Base-by-base conservation (phyloP, 805 yeast species). In the Candida namnaoensis region DNA sequence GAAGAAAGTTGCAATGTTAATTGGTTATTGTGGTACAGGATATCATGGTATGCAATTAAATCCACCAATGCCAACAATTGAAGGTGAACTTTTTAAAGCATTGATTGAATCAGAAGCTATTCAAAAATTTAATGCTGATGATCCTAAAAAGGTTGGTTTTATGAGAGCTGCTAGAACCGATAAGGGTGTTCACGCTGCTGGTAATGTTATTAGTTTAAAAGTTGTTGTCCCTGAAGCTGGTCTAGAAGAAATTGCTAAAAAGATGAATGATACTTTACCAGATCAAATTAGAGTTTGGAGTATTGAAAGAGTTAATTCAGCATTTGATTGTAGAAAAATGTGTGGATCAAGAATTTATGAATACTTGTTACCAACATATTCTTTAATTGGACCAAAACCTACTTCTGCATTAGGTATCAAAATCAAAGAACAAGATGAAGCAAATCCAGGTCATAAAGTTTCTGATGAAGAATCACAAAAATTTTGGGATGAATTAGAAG, bases 131-230 rank as follows among this genome's bases (percentile, higher is more conserved):
- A 90, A 90, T 61, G 78, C 95, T 7, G 82, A 80, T 44, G 97
- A 91, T 58, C 76, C 90, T 53, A 88, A 87, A 57, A 90, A 90
- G 58, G 76, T 80, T 41, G 88, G 93, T 0, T 85, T 91, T 56
- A 82, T 80, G 86, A 72, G 93, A 61, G 87, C 90, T 40, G 91
- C 91, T 5, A 72, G 91, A 65, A 83, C 91, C 4, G 98, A 90
- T 61, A 91, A 91, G 62, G 98, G 97, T 46, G 98, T 90, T 24
- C 98, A 90, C 63, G 97, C 98, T 11, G 96, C 96, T 2, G 97
- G 97, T 27, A 90, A 90, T 59, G 88, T 88, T 23, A 75, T 91
- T 36, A 82, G 95, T 13, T 68, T 84, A 51, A 90, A 90, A 58
- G 64, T 90, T 70, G 86, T 87, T 52, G 72, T 87, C 41, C 95